A percentile compares a stretch with the other conserved stretches of the same genome.
phyloP scores from a whole-genome alignment of 495 filamentous ascomycete genomes.

The Talaromyces trachyspermus region DNA sequence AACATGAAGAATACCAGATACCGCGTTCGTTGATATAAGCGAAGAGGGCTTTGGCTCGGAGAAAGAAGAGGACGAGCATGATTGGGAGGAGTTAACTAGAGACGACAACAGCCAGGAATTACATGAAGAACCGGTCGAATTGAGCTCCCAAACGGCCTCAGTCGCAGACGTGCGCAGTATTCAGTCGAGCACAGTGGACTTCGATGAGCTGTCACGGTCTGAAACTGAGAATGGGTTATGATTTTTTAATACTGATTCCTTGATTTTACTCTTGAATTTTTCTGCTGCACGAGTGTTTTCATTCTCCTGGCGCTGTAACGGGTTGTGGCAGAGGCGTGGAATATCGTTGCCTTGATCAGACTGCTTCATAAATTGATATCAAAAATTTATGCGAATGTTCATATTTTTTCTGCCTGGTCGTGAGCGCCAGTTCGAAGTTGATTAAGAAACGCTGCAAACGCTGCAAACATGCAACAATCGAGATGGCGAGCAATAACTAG shows the following conservation, averaged over 20 bases:
- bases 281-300: too few relatives aligned
- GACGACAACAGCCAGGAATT: constrained; percentile 19
- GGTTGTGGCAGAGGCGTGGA: too few relatives aligned
- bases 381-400: too few relatives aligned
- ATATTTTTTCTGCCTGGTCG: too few relatives aligned
- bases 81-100: constrained; percentile 32
- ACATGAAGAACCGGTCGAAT: constrained; percentile 24
- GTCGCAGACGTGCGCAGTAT: constrained; percentile 24
- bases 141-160: constrained; percentile 14
- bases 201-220: constrained; percentile 4
- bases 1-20: constrained; percentile 3
- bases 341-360: too few relatives aligned
- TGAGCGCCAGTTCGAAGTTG: not conserved
- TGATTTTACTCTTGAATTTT: not conserved
- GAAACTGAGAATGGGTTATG: not conserved
- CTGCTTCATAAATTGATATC: too few relatives aligned
- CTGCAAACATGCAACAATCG: constrained; percentile 3
- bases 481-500: too few relatives aligned
- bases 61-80: constrained; percentile 24
- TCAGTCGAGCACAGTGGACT: constrained; percentile 18
- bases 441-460: constrained; percentile 1
- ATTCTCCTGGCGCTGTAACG: too few relatives aligned
- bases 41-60: constrained; percentile 3
- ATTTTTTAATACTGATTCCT: not conserved
- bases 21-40: constrained; percentile 1